Evolutionary conservation across 2,329 filamentous ascomycete genomes (phyloP).

Genomic region (Trichoderma citrinoviride): DNA sequence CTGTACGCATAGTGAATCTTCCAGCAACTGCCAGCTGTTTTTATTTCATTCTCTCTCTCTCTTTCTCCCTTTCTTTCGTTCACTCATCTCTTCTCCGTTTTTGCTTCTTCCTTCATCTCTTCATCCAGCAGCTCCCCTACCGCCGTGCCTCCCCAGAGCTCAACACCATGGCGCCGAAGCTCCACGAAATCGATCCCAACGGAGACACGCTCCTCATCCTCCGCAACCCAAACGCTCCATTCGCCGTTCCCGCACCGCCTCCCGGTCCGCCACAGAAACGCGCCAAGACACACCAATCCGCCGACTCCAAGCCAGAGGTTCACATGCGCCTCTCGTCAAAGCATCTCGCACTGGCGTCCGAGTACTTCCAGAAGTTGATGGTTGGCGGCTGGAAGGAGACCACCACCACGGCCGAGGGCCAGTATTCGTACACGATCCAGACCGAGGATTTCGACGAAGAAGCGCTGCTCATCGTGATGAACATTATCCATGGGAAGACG

Average conservation of each 20-base stretch:
- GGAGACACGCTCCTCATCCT: constrained; percentile 15
- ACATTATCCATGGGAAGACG: constrained; percentile 44
- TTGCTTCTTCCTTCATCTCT: too few relatives aligned
- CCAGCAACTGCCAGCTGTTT: too few relatives aligned
- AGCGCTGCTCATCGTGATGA: constrained; percentile 42
- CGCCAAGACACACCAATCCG: neutral
- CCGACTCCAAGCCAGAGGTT: neutral
- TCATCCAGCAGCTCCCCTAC: too few relatives aligned
- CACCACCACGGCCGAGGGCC: neutral
- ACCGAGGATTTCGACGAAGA: constrained; percentile 33
- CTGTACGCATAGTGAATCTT: too few relatives aligned
- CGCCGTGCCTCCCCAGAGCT: too few relatives aligned
- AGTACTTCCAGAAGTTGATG: constrained; percentile 24
- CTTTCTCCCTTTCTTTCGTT: too few relatives aligned
- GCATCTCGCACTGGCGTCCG: constrained; percentile 37
- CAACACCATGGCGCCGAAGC: neutral
- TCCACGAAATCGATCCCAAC: neutral
- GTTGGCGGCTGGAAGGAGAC: constrained; percentile 11
- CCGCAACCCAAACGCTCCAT: neutral
- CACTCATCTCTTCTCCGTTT: too few relatives aligned
- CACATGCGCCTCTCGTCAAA: constrained; percentile 34
- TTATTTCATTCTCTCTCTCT: too few relatives aligned
- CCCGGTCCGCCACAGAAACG: neutral
- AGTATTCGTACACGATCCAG: constrained; percentile 1
- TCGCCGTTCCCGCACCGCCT: neutral